Base-by-base conservation (phyloP, 2,329 filamentous ascomycete genomes). In the Pseudodiploospora longispora region DNA sequence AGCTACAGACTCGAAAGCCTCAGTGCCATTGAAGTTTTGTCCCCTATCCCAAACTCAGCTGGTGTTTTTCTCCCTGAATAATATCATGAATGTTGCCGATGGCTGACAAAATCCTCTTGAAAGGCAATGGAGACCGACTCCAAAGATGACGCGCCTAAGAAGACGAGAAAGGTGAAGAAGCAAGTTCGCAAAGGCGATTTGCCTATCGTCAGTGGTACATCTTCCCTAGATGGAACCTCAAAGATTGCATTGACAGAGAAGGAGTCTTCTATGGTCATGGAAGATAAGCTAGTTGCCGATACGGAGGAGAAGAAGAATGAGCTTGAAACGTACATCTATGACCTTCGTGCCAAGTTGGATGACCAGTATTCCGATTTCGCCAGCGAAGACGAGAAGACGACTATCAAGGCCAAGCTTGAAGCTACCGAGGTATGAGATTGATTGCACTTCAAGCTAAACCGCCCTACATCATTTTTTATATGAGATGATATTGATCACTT, bases 281-380 rank as follows among this genome's bases (percentile, higher is more conserved):
- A 96, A 69, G 93, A 98, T 73, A 98, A 97, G 79, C 83, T 97
- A 47, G 90, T 98, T 45, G 87, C 87, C 56, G 93, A 97, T 66
- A 98, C 93, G 33, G 93, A 97, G 65, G 89, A 97, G 75, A 95
- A 95, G 82, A 98, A 97, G 87, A 98, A 98, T 74, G 91, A 97
- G 71, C 86, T 98, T 43, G 93, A 98, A 76, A 83, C 87, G 27
- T 95, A 85, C 71, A 96, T 97, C 70, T 98, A 98, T 71, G 90
- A 97, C 60, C 78, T 95, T 63, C 86, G 91, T 57, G 88, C 88
- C 70, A 96, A 96, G 81, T 80, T 97, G 42, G 88, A 96, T 55
- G 89, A 94, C 59, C 79, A 88, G 56, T 96, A 94, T 65, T 73
- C 88, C 52, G 87, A 95, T 40, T 89, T 95, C 53, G 84, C 87